These are phyloP conservation scores for Colletotrichum sp. DNA, from an alignment of 2,329 filamentous ascomycete species.

Conservation along the genomic window DNA sequence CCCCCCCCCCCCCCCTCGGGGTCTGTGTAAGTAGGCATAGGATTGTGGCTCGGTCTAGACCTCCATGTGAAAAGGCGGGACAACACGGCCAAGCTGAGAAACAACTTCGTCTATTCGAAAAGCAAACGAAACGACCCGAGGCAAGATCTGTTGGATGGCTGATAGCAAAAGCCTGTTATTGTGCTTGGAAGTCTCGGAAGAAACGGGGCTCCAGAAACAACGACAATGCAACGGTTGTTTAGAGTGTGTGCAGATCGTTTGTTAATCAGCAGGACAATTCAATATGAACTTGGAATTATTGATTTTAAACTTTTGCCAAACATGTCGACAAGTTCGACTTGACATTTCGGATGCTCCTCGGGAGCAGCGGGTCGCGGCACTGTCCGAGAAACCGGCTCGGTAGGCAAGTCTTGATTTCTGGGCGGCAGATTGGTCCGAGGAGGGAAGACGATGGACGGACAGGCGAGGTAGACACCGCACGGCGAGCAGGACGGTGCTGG, in stretches of 20 bases:
- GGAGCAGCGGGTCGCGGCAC: conserved; percentile 4
- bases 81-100: background rate
- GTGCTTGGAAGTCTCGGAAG: conserved; percentile 1
- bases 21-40: background rate
- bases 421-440: background rate
- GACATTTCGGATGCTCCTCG: background rate
- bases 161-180: background rate
- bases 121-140: background rate
- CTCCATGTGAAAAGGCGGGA: background rate
- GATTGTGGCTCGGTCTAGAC: background rate
- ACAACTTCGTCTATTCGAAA: background rate
- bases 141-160: background rate
- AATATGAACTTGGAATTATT: background rate
- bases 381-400: conserved; percentile 3
- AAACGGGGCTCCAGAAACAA: conserved; percentile 2
- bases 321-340: background rate
- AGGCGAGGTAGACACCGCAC: background rate
- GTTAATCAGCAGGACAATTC: background rate
- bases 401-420: background rate
- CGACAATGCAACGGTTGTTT: conserved; percentile 2
- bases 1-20: background rate
- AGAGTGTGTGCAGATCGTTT: background rate
- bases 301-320: background rate
- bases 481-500: background rate
- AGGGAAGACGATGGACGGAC: background rate